Percentiles rank a stretch among this genome's conserved stretches.
phyloP scores from a whole-genome alignment of 352 stramenopile genomes.

The Aphanomyces astaci region DNA sequence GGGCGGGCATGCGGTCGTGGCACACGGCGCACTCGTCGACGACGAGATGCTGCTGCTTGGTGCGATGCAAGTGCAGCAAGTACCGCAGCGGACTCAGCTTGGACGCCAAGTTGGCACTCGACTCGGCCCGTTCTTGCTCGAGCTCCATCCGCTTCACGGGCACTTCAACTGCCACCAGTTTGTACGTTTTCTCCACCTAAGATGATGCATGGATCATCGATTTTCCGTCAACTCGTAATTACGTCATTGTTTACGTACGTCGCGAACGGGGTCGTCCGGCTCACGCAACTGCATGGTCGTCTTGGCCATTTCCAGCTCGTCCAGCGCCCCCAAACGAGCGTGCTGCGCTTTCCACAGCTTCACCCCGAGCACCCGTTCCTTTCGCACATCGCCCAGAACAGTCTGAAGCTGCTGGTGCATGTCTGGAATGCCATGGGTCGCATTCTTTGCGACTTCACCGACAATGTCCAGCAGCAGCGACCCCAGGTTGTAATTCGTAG shows the following conservation, averaged over 20 bases:
- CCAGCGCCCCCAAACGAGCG: constrained; percentile 53
- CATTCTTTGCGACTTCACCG: constrained; percentile 37
- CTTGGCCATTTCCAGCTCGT: constrained; percentile 72
- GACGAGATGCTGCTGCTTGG: constrained; percentile 13
- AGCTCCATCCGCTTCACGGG: constrained; percentile 32
- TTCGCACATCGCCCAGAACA: constrained; percentile 33
- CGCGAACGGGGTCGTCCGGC: constrained; percentile 34
- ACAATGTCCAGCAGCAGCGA: constrained; percentile 55
- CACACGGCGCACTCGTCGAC: constrained; percentile 64
- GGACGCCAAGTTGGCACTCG: constrained; percentile 38
- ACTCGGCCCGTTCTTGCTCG: constrained; percentile 38
- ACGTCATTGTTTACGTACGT: constrained; percentile 9
- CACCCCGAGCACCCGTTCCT: constrained; percentile 47
- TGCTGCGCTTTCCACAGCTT: constrained; percentile 65
- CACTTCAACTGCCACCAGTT: constrained; percentile 41
- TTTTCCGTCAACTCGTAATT: no score
- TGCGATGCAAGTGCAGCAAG: constrained; percentile 40
- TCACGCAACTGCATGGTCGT: constrained; percentile 52
- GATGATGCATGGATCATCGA: no score
- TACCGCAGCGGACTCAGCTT: constrained; percentile 56
- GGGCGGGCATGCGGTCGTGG: constrained; percentile 50
- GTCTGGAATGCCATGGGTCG: constrained; percentile 19
- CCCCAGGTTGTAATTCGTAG: constrained; percentile 8
- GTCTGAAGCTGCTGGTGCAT: constrained; percentile 25
- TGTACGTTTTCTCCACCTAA: constrained; percentile 46